A percentile compares a stretch with the other conserved stretches of the same genome.
These are phyloP conservation scores for Botryobasidium botryosum DNA, from an alignment of 768 basidiomycete species.

Conservation along the genomic window DNA sequence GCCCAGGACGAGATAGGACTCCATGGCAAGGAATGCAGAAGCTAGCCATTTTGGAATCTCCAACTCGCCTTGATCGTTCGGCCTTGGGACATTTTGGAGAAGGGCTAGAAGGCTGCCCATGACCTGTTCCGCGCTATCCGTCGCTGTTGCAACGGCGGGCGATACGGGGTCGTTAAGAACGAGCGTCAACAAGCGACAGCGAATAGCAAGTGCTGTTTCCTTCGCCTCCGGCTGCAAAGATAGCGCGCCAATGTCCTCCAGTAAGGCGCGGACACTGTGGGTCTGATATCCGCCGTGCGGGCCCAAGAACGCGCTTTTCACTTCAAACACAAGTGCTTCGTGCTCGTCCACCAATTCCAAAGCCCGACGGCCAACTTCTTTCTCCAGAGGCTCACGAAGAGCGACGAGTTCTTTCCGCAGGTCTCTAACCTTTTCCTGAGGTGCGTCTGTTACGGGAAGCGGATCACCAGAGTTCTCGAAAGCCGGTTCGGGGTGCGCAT, in stretches of 20 bases:
- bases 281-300: conserved; percentile 39
- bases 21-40: conserved; percentile 67
- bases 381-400: conserved; percentile 46
- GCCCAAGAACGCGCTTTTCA: conserved; percentile 66
- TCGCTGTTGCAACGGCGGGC: conserved; percentile 27
- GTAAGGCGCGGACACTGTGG: conserved; percentile 49
- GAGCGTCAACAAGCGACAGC: conserved; percentile 73
- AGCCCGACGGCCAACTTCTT: conserved; percentile 47
- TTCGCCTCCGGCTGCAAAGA: too few relatives aligned
- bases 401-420: conserved; percentile 49
- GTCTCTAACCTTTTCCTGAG: conserved; percentile 28
- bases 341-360: conserved; percentile 73
- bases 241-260: too few relatives aligned
- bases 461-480: too few relatives aligned
- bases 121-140: conserved; percentile 36
- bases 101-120: conserved; percentile 55
- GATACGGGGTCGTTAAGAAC: conserved; percentile 61
- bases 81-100: conserved; percentile 32
- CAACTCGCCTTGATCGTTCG: too few relatives aligned
- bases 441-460: too few relatives aligned
- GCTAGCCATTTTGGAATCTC: conserved; percentile 76
- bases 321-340: conserved; percentile 75
- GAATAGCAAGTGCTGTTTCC: conserved; percentile 61
- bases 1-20: conserved; percentile 60
- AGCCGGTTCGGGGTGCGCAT: too few relatives aligned